A percentile compares a stretch with the other conserved stretches of the same genome.
Conservation (phyloP, 2,329 filamentous ascomycete species). For the Exophiala sp. region DNA sequence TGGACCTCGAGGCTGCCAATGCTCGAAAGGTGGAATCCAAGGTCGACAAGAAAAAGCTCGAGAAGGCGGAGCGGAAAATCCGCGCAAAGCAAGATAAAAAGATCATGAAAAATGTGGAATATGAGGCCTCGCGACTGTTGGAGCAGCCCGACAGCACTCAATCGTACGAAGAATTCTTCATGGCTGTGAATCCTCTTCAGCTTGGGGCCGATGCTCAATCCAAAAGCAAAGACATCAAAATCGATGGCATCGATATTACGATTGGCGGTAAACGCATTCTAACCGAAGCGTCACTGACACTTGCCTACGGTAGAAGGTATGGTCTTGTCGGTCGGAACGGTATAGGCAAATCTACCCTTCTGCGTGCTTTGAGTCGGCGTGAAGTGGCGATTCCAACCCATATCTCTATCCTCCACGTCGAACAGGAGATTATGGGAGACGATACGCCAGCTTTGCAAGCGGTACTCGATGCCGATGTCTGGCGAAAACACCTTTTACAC, state of each 20-base stretch:
- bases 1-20: constrained; percentile 92
- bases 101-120: constrained; percentile 95
- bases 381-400: constrained; percentile 93
- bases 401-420: constrained; percentile 97
- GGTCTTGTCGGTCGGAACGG: constrained; percentile 98
- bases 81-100: constrained; percentile 98
- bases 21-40: constrained; percentile 91
- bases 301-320: constrained; percentile 89
- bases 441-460: constrained; percentile 93
- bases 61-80: constrained; percentile 97
- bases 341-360: constrained; percentile 94
- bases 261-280: constrained; percentile 86
- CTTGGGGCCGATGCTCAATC: constrained; percentile 62
- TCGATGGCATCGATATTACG: constrained; percentile 91
- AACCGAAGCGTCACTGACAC: constrained; percentile 79
- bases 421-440: constrained; percentile 96
- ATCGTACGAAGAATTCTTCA: constrained; percentile 99
- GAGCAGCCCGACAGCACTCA: constrained; percentile 75
- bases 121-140: constrained; percentile 86
- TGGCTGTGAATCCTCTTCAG: constrained; percentile 96
- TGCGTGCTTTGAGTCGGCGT: constrained; percentile 84
- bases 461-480: constrained; percentile 94
- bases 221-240: constrained; percentile 98
- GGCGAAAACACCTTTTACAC: constrained; percentile 87
- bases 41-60: constrained; percentile 96